A percentile compares a stretch with the other conserved stretches of the same genome.
phyloP scores from a whole-genome alignment of 306 rosid species.

The Sophora flavescens region DNA sequence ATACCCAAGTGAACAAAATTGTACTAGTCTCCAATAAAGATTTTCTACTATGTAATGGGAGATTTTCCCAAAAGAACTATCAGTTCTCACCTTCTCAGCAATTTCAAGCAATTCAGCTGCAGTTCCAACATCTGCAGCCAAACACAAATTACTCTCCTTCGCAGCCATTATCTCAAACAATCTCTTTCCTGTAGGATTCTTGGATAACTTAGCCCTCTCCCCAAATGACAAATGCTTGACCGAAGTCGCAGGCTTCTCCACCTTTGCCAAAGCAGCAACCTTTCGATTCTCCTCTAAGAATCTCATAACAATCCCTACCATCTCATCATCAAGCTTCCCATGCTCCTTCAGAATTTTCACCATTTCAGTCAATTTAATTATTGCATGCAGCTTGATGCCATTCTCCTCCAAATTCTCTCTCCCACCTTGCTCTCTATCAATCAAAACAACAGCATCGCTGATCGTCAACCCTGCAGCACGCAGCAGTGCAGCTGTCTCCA shows the following conservation, averaged over 20 bases:
- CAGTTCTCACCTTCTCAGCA: conserved; percentile 73
- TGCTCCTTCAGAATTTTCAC: too few relatives aligned
- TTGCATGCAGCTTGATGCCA: too few relatives aligned
- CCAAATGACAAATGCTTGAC: conserved; percentile 60
- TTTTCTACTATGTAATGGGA: not conserved
- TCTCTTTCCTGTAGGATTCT: conserved; percentile 87
- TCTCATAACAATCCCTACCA: too few relatives aligned
- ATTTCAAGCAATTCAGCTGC: conserved; percentile 41
- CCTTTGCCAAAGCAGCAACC: conserved; percentile 14
- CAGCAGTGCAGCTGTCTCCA: too few relatives aligned
- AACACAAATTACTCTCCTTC: conserved; percentile 84
- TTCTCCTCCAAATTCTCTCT: too few relatives aligned
- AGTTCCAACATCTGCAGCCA: conserved; percentile 41
- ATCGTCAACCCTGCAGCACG: too few relatives aligned
- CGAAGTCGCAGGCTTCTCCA: conserved; percentile 55
- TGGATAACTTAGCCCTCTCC: conserved; percentile 76
- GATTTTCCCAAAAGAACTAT: conserved; percentile 6
- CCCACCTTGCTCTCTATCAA: too few relatives aligned
- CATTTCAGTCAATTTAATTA: too few relatives aligned
- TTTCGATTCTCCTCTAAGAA: too few relatives aligned
- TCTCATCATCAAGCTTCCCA: too few relatives aligned
- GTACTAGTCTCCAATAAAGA: not conserved
- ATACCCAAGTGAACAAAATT: conserved; percentile 25
- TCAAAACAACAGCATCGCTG: too few relatives aligned
- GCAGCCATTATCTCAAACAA: conserved; percentile 77